Evolutionary conservation across 2,329 filamentous ascomycete genomes (phyloP).

Genomic region (Fusarium verticillioides): DNA sequence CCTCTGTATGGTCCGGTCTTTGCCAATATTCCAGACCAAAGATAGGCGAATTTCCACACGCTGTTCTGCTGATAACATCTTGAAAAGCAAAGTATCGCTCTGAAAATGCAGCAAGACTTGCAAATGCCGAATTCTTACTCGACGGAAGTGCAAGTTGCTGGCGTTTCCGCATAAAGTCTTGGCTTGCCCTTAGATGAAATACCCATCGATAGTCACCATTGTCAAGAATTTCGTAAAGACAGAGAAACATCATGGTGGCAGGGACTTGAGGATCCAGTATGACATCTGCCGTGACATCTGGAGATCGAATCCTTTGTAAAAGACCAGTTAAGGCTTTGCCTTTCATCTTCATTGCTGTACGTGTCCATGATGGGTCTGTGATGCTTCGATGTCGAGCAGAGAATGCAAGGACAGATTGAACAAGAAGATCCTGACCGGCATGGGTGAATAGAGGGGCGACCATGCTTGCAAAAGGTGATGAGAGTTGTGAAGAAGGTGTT

Average conservation of each 20-base stretch:
- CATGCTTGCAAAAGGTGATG: constrained; percentile 35
- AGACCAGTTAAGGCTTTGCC: constrained; percentile 22
- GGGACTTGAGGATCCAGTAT: constrained; percentile 35
- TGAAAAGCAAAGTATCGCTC: constrained; percentile 63
- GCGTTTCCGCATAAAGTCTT: constrained; percentile 57
- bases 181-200: constrained; percentile 59
- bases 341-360: constrained; percentile 33
- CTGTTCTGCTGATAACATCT: constrained; percentile 62
- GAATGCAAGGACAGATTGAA: constrained; percentile 36
- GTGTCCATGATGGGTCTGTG: constrained; percentile 26
- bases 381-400: constrained; percentile 38
- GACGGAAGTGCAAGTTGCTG: constrained; percentile 41
- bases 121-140: neutral
- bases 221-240: constrained; percentile 40
- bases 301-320: constrained; percentile 18
- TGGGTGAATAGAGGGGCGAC: constrained; percentile 37
- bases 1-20: constrained; percentile 17
- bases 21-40: constrained; percentile 62
- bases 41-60: constrained; percentile 58
- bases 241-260: constrained; percentile 41
- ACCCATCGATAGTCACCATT: constrained; percentile 53
- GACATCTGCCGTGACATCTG: constrained; percentile 20
- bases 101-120: constrained; percentile 46
- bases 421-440: constrained; percentile 28
- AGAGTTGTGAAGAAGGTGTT: constrained; percentile 27